These are phyloP conservation scores for Agastache rugosa DNA, from an alignment of 257 asterid genomes.

Conservation along the genomic window DNA sequence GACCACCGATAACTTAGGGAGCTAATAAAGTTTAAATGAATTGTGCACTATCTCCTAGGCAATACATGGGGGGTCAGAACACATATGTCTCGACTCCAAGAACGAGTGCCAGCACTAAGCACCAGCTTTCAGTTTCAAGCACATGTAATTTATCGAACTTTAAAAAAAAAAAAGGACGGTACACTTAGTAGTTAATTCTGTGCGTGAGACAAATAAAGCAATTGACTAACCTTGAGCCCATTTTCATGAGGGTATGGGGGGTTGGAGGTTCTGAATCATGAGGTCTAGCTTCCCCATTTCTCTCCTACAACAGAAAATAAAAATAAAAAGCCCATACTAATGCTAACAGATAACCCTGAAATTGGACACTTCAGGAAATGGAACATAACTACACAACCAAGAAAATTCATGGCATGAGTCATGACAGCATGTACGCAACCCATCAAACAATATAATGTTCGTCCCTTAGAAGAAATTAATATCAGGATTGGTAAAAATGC, in stretches of 20 bases:
- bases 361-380: conserved; percentile 1
- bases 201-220: conserved; percentile 10
- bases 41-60: background rate
- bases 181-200: background rate
- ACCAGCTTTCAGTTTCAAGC: conserved; percentile 19
- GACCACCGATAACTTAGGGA: background rate
- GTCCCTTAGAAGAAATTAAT: conserved; percentile 13
- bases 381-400: conserved; percentile 11
- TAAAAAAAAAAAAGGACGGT: background rate
- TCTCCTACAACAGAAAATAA: conserved; percentile 60
- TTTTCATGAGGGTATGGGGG: conserved; percentile 67
- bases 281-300: conserved; percentile 72
- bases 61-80: conserved; percentile 13
- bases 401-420: background rate
- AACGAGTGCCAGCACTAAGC: background rate
- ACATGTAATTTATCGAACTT: conserved; percentile 9
- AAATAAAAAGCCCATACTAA: conserved; percentile 11
- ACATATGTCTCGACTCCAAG: background rate
- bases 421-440: background rate
- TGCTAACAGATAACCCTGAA: background rate
- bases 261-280: conserved; percentile 81
- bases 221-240: conserved; percentile 73
- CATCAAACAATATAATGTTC: conserved; percentile 11
- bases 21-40: conserved; percentile 2
- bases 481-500: background rate